Evolutionary conservation across 106 monocot species (phyloP), one percentile per base, ranked within the genome.

Genomic region (Dendrobium huoshanense): DNA sequence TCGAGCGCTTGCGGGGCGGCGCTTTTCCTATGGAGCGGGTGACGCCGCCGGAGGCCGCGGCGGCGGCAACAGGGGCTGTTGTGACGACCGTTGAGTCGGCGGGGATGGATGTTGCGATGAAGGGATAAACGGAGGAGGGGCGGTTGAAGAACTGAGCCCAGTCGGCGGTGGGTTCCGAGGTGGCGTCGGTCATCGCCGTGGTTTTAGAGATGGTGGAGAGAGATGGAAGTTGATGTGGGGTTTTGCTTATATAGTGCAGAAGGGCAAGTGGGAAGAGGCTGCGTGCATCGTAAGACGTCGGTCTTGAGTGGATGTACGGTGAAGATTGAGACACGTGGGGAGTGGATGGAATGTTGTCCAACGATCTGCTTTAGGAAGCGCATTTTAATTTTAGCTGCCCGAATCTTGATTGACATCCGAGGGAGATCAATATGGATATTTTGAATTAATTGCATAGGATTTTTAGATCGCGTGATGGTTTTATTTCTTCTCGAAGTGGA

Each of bases 1-100:
- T 54, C 7, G 91, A 83, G 9, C 88, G 72, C 13, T 82, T 79
- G 44, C 84, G 77, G 5, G 20, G 67, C 77, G 42, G 86, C 41
- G 40, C 72, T 37, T 72, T 72, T 27, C 72, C 72, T 1, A 2
- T 37, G 37, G 27, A 33, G 11, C 9, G 72, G 16, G 16, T 3
- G 13, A 29, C 4, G 37, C 40, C 37, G 72, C 40, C 16, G 72
- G 72, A 16, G 29, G 5, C 51, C 0, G 13, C 51, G 2, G 51
- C 1, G 13, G 13, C 15, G 2, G 29, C 2, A 0, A 9, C 6
- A 4, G 68, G 68, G 2, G n/a, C 24, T 7, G 65, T 65, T 40
- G 72, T 11, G 37, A 40, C 37, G 10, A 40, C 72, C 2, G 72
- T 72, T 0, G 72, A 2, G 29, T 37, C 72, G 16, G 72, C 72